Percentiles rank a stretch among this genome's conserved stretches.
Conservation (phyloP, 352 stramenopile species). For the Aphanomyces invadans region DNA sequence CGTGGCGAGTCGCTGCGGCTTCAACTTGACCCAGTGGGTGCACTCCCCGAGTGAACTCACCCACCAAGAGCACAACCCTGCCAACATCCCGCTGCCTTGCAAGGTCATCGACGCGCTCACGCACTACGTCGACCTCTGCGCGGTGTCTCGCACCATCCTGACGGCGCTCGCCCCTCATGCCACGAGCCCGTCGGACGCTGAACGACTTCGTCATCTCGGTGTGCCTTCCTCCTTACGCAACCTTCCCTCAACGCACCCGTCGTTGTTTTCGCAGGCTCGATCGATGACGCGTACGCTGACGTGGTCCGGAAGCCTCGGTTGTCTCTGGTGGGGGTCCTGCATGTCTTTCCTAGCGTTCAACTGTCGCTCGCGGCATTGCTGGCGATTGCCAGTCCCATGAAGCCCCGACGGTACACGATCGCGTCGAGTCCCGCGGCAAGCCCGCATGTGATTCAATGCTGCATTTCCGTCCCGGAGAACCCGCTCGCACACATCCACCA, state of each 20-base stretch:
- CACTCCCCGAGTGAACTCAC: neutral
- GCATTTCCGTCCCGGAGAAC: neutral
- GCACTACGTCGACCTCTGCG: neutral
- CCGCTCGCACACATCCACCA: neutral
- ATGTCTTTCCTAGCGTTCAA: neutral
- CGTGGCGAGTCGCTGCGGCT: neutral
- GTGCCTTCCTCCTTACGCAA: no score
- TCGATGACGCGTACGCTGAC: neutral
- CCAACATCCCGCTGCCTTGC: neutral
- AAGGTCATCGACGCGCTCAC: neutral
- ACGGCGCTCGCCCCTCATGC: neutral
- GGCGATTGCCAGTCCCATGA: neutral
- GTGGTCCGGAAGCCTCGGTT: neutral
- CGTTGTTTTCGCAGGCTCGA: neutral
- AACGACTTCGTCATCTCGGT: neutral
- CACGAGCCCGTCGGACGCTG: neutral
- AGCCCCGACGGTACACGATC: slow-evolving; percentile 7
- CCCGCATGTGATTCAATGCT: neutral
- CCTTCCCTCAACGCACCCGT: no score
- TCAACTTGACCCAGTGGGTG: neutral
- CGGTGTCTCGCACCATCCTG: neutral
- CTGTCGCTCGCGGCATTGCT: neutral
- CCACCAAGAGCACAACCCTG: neutral
- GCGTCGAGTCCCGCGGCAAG: neutral
- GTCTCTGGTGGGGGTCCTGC: slow-evolving; percentile 1